These are phyloP conservation scores for Sindora glabra DNA, from an alignment of 306 rosid species.

Conservation along the genomic window DNA sequence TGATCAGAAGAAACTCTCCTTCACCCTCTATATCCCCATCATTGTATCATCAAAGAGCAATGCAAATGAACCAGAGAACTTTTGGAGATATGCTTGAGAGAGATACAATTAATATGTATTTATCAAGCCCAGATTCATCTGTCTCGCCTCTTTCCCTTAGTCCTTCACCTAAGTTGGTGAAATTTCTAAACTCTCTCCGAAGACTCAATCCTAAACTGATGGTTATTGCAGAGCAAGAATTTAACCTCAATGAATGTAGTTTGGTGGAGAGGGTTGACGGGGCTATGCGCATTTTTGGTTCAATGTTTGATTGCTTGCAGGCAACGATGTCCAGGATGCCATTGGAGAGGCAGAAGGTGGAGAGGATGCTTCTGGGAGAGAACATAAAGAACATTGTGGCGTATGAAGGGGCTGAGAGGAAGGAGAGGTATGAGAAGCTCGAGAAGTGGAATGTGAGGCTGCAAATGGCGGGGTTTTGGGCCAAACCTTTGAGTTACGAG, in stretches of 20 bases:
- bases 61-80: slow-evolving; percentile 22
- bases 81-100: slow-evolving; percentile 33
- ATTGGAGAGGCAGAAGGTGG: slow-evolving; percentile 55
- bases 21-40: slow-evolving; percentile 18
- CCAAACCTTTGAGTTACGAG: slow-evolving; percentile 49
- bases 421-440: slow-evolving; percentile 73
- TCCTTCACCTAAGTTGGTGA: slow-evolving; percentile 48
- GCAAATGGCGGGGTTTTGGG: slow-evolving; percentile 54
- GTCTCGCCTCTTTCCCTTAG: slow-evolving; percentile 40
- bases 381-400: slow-evolving; percentile 83
- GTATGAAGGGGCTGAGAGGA: slow-evolving; percentile 79
- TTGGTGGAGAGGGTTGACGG: slow-evolving; percentile 39
- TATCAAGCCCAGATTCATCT: slow-evolving; percentile 34
- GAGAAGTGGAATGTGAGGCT: slow-evolving; percentile 71
- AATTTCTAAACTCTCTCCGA: slow-evolving; percentile 38
- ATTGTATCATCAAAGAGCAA: slow-evolving; percentile 17
- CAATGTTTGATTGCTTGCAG: slow-evolving; percentile 64
- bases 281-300: slow-evolving; percentile 44
- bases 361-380: slow-evolving; percentile 87
- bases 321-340: slow-evolving; percentile 29
- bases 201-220: slow-evolving; percentile 46
- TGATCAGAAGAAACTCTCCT: slow-evolving; percentile 12
- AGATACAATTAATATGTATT: slow-evolving; percentile 12
- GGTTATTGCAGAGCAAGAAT: slow-evolving; percentile 69
- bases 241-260: slow-evolving; percentile 37